Base-by-base conservation (phyloP, 148 eudicot species). In the Persicaria tinctoria region DNA sequence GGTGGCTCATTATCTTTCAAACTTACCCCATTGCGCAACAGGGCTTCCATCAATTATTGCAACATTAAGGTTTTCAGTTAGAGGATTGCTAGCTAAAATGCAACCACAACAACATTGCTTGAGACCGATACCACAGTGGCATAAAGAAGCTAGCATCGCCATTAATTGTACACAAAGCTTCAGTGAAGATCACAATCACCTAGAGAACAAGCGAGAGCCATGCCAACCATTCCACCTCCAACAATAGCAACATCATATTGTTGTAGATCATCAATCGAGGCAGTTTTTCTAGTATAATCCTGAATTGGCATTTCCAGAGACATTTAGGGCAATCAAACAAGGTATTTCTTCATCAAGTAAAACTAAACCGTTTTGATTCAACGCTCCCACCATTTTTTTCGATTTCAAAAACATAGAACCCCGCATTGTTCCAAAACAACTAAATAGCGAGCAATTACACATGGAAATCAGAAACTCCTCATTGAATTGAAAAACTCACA, bases 141-240 rank as follows among this genome's bases (percentile, higher is more conserved):
- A 9, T 27, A 71, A 71, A 53, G 48, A 16, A 71, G 11, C 6
- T 16, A n/a, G 12, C 51, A 53, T 69, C 12, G 44, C 72, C 20
- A 32, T 47, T 5, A 64, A 5, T 32, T 38, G 17, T 13, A 66
- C 18, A 57, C 8, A 8, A 5, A 18, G 27, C 32, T 38, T n/a
- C 11, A 41, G 41, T 66, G 20, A 62, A 56, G 53, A 9, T 27
- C 59, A 49, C 11, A 77, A 80, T 78, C 77, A 94, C 98, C 98
- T 76, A 95, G 78, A 49, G 98, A 91, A 82, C 90, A 92, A 63
- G 97, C 99, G 70, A 95, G 84, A 81, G 97, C 91, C 89, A 95
- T 88, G 80, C 99, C 97, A 76, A 95, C 99, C 97, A 92, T 84
- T 87, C 99, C 97, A 14, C 99, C 99, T 80, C 99, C 99, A 83